These are phyloP conservation scores for Saccharomycopsis vini DNA, from an alignment of 805 yeast genomes.

Conservation along the genomic window DNA sequence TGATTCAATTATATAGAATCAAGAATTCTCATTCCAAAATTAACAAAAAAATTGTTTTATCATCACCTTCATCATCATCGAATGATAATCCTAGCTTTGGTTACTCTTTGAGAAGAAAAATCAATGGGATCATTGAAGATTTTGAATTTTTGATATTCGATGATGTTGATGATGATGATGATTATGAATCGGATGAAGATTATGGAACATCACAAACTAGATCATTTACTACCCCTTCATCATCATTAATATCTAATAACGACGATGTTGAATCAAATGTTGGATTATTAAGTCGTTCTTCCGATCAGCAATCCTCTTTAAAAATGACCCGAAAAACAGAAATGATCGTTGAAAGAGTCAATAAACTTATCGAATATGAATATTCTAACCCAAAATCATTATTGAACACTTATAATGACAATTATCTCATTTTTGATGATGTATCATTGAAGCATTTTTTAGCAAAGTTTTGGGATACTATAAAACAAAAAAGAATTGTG, in stretches of 20 bases:
- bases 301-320: no score
- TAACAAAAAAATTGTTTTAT: conserved; percentile 27
- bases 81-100: background rate
- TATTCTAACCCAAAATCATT: conserved; percentile 6
- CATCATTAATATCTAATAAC: no score
- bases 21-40: conserved; percentile 21
- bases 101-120: background rate
- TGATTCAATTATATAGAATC: conserved; percentile 55
- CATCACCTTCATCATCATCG: conserved; percentile 29
- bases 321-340: conserved; percentile 1
- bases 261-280: no score
- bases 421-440: conserved; percentile 9
- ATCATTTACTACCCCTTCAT: no score
- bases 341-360: conserved; percentile 6
- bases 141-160: conserved; percentile 16
- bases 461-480: background rate
- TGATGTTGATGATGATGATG: conserved; percentile 37
- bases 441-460: conserved; percentile 1
- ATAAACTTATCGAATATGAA: conserved; percentile 11
- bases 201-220: no score
- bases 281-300: no score
- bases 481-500: background rate
- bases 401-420: conserved; percentile 16
- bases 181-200: conserved; percentile 25
- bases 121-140: background rate